Evolutionary conservation across 768 basidiomycete species (phyloP).

Genomic region (Naematelia encephala): DNA sequence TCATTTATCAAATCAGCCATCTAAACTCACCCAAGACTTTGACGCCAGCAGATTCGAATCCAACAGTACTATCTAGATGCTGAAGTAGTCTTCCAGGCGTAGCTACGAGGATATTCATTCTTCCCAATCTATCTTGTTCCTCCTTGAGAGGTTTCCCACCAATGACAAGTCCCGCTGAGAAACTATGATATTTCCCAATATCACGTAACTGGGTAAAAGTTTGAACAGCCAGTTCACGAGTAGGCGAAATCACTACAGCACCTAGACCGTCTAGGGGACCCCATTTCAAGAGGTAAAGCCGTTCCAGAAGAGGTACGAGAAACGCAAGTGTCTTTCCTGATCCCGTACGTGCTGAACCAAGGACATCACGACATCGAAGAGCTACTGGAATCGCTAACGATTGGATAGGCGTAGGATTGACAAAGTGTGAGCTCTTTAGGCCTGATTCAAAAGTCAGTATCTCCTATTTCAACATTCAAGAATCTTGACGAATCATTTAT

Average conservation of each 20-base stretch:
- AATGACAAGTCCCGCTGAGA: slow-evolving; percentile 92
- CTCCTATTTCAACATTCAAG: neutral
- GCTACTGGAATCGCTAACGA: slow-evolving; percentile 61
- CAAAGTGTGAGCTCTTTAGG: slow-evolving; percentile 79
- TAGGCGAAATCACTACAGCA: slow-evolving; percentile 88
- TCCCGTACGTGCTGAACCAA: slow-evolving; percentile 68
- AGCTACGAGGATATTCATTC: slow-evolving; percentile 98
- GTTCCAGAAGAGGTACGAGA: slow-evolving; percentile 65
- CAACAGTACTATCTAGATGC: slow-evolving; percentile 97
- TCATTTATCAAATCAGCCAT: neutral
- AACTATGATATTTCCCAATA: slow-evolving; percentile 83
- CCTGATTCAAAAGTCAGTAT: slow-evolving; percentile 56
- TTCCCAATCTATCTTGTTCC: slow-evolving; percentile 76
- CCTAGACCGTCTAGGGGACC: slow-evolving; percentile 73
- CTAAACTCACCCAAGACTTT: slow-evolving; percentile 72
- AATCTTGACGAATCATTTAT: too few relatives aligned
- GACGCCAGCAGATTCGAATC: slow-evolving; percentile 86
- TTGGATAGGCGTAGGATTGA: slow-evolving; percentile 81
- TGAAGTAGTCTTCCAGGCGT: slow-evolving; percentile 92
- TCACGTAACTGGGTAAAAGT: slow-evolving; percentile 95
- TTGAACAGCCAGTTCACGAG: slow-evolving; percentile 91
- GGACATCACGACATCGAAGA: slow-evolving; percentile 63
- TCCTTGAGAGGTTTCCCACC: slow-evolving; percentile 94
- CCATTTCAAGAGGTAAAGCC: slow-evolving; percentile 65
- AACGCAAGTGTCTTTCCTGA: slow-evolving; percentile 75